Base-by-base conservation (phyloP, 768 basidiomycete genomes). In the Agrocybe praecox region DNA sequence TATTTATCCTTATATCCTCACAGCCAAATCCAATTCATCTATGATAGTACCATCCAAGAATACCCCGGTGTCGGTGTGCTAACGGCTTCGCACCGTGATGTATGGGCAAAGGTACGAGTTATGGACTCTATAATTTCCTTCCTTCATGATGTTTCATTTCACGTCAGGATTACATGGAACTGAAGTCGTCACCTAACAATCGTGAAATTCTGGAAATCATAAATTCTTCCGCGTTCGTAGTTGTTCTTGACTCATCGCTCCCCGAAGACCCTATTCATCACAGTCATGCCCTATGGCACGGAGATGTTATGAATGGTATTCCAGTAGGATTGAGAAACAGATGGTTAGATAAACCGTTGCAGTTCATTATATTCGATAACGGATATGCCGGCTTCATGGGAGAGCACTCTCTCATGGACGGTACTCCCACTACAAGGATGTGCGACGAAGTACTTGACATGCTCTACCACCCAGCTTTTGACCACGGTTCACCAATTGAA, bases 381-480 rank as follows among this genome's bases (percentile, higher is more conserved):
- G 84, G 79, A 12, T 77, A 83, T 48, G 88, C 92, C 1, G 96
- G 94, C 6, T 72, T 97, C 64, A 90, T 96, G 83, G 96, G 95
- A 46, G 96, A 98, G 70, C 96, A 94, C 69, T 92, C 90, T 17
- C 78, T 91, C 56, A 94, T 94, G 93, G 92, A 94, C 63, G 92
- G 92, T 33, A 94, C 92, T 15, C 93, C 92, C 5, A 89, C 85
- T 15, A 84, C 82, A 22, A 81, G 91, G 19, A 68, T 92, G 62
- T 88, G 85, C 62, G 88, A 93, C 64, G 80, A 85, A n/a, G 75
- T 92, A 33, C 77, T 93, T 60, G 79, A 79, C 55, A 78, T 78
- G 66, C 71, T 93, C 23, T 77, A 83, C 18, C 70, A 80, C 59
- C 81, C 81, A n/a, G 59, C 72, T 17, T 93, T 92, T 59, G 87